Conservation (phyloP, 1,284 basidiomycete genomes). For the Coriolopsis trogii region DNA sequence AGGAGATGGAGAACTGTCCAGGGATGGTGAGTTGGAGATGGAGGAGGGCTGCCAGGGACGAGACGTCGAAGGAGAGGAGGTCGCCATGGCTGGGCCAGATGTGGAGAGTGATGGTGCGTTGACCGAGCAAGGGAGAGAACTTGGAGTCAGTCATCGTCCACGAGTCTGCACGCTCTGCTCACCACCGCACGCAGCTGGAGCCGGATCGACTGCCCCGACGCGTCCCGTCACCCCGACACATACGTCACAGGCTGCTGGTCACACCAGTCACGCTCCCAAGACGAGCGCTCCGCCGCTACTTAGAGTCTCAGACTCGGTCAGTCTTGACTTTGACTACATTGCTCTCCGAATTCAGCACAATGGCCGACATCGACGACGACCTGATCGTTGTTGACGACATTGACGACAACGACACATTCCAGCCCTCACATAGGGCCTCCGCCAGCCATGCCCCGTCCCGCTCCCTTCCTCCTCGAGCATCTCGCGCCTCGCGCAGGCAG, state of each 20-base stretch:
- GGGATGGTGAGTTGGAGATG: slow-evolving; percentile 70
- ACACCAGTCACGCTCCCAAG: neutral
- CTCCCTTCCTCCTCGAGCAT: slow-evolving; percentile 25
- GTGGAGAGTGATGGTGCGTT: slow-evolving; percentile 43
- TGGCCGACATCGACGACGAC: slow-evolving; percentile 52
- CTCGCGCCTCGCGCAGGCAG: slow-evolving; percentile 27
- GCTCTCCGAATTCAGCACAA: slow-evolving; percentile 2
- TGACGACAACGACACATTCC: slow-evolving; percentile 37
- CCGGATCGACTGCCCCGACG: neutral
- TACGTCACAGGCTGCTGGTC: neutral
- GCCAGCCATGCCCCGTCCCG: slow-evolving; percentile 20
- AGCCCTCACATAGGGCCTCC: slow-evolving; percentile 22
- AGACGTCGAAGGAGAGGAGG: slow-evolving; percentile 65
- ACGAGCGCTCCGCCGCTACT: neutral
- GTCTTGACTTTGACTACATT: neutral
- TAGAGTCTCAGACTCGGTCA: neutral
- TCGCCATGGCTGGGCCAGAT: slow-evolving; percentile 71
- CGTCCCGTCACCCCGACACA: slow-evolving; percentile 4
- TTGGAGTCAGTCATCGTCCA: slow-evolving; percentile 16
- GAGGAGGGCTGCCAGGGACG: slow-evolving; percentile 63
- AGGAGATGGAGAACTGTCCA: slow-evolving; percentile 59
- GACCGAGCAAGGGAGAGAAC: slow-evolving; percentile 14
- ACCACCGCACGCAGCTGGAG: neutral
- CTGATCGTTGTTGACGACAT: slow-evolving; percentile 68
- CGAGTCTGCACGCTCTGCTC: too few species aligned